phyloP scores from a whole-genome alignment of 1,284 basidiomycete genomes.

The Cutaneotrichosporon curvatum region DNA sequence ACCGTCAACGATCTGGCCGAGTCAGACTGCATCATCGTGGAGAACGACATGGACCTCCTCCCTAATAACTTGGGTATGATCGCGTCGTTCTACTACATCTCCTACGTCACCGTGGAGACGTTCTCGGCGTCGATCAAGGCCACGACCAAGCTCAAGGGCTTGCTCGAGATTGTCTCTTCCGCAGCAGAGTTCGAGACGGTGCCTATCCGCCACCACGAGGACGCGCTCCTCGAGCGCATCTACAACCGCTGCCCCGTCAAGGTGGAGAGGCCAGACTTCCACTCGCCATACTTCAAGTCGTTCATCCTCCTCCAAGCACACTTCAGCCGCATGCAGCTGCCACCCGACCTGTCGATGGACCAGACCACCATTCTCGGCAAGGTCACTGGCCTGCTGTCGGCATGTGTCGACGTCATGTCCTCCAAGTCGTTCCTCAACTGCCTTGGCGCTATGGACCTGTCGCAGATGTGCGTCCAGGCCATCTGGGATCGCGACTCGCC shows the following conservation, averaged over 20 bases:
- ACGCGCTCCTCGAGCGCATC: slow-evolving; percentile 68
- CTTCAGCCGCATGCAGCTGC: slow-evolving; percentile 84
- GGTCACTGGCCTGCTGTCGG: slow-evolving; percentile 79
- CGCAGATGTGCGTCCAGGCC: slow-evolving; percentile 99
- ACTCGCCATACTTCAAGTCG: slow-evolving; percentile 95
- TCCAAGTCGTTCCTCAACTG: slow-evolving; percentile 92
- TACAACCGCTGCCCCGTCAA: slow-evolving; percentile 99
- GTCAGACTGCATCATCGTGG: slow-evolving; percentile 91
- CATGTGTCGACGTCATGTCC: slow-evolving; percentile 96
- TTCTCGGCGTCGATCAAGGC: slow-evolving; percentile 94
- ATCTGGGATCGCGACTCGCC: slow-evolving; percentile 96
- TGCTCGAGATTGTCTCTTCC: slow-evolving; percentile 91
- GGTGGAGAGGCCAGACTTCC: slow-evolving; percentile 76
- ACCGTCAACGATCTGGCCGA: slow-evolving; percentile 85
- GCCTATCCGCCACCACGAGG: slow-evolving; percentile 89
- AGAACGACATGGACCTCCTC: slow-evolving; percentile 86
- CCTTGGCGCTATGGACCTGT: slow-evolving; percentile 93
- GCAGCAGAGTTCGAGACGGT: slow-evolving; percentile 93
- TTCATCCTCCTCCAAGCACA: slow-evolving; percentile 95
- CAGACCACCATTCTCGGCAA: slow-evolving; percentile 81
- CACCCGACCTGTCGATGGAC: slow-evolving; percentile 87
- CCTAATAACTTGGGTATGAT: slow-evolving; percentile 94
- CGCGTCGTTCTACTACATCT: slow-evolving; percentile 60
- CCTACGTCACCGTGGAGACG: slow-evolving; percentile 91
- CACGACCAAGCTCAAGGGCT: slow-evolving; percentile 92